Base-by-base conservation (phyloP, 148 eudicot species). In the Amaranthus cruentus region DNA sequence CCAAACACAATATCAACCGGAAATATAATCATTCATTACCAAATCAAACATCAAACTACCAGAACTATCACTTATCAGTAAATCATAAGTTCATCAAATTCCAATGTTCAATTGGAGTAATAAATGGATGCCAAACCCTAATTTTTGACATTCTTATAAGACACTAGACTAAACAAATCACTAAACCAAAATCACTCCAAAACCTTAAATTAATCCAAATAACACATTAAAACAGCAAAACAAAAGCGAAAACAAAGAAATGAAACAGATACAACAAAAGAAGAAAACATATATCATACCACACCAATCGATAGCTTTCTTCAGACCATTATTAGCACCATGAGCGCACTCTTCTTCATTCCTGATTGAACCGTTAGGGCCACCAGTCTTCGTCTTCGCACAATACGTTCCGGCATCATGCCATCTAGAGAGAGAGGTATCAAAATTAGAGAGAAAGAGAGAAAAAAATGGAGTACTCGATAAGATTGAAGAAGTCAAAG, bases 381-480 rank as follows among this genome's bases (percentile, higher is more conserved):
- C 99, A 43, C 97, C 99, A 0, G 97, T 95, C 82, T 92, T 95
- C 66, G 97, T 82, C 72, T 86, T 86, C 54, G 81, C 94, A 76
- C 88, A 91, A 66, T 95, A 95, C 2, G 99, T 95, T 71, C 99
- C 99, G 12, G 99, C 99, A 77, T 95, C 99, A 76, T 95, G 99
- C 97, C 97, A 95, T 80, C 99, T 95, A 73, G 56, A 72, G 4
- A 62, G 47, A 69, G 2, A 9, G 7, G 58, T 57, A 14, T 13
- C n/a, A 47, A 51, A 28, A 70, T 49, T 53, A 14, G 13, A 57
- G 21, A 9, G 47, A 53, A 58, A 14, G 13, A 57, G 21, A 9
- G 47, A 53, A 62, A 42, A n/a, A 64, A 18, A 7, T 4, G 7
- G 1, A 56, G 63, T 15, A 28, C 14, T 38, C 7, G 43, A n/a